A percentile compares a stretch with the other conserved stretches of the same genome.
Conservation (phyloP, 768 basidiomycete genomes). For the Termitomyces sp. region DNA sequence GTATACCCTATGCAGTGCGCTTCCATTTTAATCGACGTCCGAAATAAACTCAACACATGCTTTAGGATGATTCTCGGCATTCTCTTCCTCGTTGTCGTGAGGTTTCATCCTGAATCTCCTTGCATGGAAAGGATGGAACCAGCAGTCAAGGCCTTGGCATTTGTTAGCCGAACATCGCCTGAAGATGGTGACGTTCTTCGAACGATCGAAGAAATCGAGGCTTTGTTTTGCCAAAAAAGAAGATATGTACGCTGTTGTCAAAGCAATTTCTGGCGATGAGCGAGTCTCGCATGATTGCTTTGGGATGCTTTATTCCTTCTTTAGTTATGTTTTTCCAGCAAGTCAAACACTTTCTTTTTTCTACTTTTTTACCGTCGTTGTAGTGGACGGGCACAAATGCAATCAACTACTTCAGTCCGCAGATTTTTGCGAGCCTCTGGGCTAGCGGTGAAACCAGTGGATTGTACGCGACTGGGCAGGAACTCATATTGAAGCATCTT, state of each 20-base stretch:
- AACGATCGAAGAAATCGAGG: conserved; percentile 41
- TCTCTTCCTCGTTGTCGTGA: conserved; percentile 39
- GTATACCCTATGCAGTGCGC: too few species aligned
- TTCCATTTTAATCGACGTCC: conserved; percentile 7
- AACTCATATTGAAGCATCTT: neutral
- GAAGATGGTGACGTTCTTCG: conserved; percentile 28
- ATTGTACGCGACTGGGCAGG: conserved; percentile 44
- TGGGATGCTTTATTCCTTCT: conserved; percentile 40
- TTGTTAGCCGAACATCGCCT: conserved; percentile 20
- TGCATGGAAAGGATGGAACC: conserved; percentile 35
- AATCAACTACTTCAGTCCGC: conserved; percentile 50
- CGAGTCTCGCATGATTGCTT: conserved; percentile 32
- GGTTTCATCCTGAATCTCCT: conserved; percentile 49
- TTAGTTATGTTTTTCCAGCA: conserved; percentile 18
- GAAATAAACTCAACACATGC: neutral
- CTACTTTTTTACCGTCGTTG: conserved; percentile 10
- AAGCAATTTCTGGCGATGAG: conserved; percentile 37
- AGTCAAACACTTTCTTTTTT: too few species aligned
- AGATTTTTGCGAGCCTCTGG: conserved; percentile 44
- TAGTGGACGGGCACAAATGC: conserved; percentile 51
- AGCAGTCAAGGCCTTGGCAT: conserved; percentile 35
- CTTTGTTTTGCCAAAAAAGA: conserved; percentile 35
- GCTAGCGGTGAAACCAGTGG: conserved; percentile 34
- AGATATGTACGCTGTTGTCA: conserved; percentile 22
- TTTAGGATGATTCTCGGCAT: conserved; percentile 41